phyloP scores from a whole-genome alignment of 768 basidiomycete genomes.

The Jaapia argillacea region DNA sequence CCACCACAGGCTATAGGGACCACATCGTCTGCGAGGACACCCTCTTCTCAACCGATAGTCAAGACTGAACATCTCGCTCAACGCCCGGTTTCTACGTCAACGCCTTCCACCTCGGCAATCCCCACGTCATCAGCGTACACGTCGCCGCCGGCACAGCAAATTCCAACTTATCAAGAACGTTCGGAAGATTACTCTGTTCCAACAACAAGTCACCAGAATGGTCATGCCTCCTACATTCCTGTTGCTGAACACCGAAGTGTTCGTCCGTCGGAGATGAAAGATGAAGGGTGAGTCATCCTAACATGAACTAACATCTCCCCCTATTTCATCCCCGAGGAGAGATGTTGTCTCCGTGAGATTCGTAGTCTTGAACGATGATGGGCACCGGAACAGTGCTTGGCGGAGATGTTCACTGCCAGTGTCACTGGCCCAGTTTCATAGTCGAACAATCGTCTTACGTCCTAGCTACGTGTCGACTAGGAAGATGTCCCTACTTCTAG shows the following conservation, averaged over 20 bases:
- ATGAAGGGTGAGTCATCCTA: slow-evolving; percentile 80
- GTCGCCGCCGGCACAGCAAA: slow-evolving; percentile 50
- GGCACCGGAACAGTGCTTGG: no score
- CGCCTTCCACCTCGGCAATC: slow-evolving; percentile 15
- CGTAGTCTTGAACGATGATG: no score
- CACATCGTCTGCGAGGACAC: slow-evolving; percentile 8
- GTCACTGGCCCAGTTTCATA: no score
- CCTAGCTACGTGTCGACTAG: no score
- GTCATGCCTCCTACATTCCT: slow-evolving; percentile 28
- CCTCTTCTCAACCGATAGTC: slow-evolving; percentile 12
- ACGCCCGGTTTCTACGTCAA: slow-evolving; percentile 4
- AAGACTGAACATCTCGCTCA: slow-evolving; percentile 7
- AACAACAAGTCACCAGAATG: slow-evolving; percentile 25
- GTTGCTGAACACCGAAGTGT: slow-evolving; percentile 51
- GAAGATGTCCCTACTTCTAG: slow-evolving; percentile 18
- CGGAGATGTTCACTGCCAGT: no score
- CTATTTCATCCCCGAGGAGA: no score
- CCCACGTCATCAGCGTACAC: slow-evolving; percentile 22
- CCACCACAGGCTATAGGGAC: slow-evolving; percentile 8
- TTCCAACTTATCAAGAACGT: slow-evolving; percentile 71
- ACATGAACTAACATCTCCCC: neutral
- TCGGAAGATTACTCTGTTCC: slow-evolving; percentile 37
- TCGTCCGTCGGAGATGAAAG: slow-evolving; percentile 88
- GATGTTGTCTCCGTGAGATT: no score
- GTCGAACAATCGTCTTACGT: no score